These are phyloP conservation scores for Rhodamnia rubescens DNA, from an alignment of 345 rosid genomes.

Conservation along the genomic window DNA sequence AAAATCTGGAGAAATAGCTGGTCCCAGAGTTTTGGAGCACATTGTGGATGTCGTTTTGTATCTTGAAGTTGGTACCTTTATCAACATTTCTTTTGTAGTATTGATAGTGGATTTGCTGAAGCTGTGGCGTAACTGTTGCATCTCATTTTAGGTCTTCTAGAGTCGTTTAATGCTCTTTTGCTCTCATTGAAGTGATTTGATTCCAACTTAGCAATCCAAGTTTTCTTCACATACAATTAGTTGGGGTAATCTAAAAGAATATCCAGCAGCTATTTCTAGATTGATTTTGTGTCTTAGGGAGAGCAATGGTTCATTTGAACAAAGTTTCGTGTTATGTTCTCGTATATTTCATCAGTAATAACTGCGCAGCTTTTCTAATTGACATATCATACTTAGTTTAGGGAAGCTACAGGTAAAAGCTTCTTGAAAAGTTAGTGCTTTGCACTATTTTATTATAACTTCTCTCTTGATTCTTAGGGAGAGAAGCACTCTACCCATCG, in stretches of 20 bases:
- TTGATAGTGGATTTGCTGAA: not conserved
- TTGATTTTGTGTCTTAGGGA: not conserved
- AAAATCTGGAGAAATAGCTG: slow-evolving; percentile 84
- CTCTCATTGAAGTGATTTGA: not conserved
- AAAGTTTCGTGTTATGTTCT: not conserved
- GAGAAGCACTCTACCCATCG: slow-evolving; percentile 77
- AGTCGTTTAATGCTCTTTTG: not conserved
- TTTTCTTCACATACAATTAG: not conserved
- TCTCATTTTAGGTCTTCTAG: not conserved
- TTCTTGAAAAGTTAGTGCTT: not conserved
- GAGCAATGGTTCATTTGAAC: not conserved
- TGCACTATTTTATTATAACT: not conserved
- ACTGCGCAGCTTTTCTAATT: not conserved
- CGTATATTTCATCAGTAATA: not conserved
- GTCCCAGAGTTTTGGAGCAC: slow-evolving; percentile 97
- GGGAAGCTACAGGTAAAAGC: not conserved
- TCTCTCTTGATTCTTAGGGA: slow-evolving; percentile 32
- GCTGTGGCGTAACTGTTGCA: not conserved
- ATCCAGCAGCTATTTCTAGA: not conserved
- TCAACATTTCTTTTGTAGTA: not conserved
- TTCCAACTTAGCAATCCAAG: not conserved
- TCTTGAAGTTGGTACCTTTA: slow-evolving; percentile 64
- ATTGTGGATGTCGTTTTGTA: slow-evolving; percentile 90
- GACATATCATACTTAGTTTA: no score
- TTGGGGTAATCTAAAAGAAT: not conserved